Conservation (phyloP, 805 yeast genomes). For the Candida loeiensis region DNA sequence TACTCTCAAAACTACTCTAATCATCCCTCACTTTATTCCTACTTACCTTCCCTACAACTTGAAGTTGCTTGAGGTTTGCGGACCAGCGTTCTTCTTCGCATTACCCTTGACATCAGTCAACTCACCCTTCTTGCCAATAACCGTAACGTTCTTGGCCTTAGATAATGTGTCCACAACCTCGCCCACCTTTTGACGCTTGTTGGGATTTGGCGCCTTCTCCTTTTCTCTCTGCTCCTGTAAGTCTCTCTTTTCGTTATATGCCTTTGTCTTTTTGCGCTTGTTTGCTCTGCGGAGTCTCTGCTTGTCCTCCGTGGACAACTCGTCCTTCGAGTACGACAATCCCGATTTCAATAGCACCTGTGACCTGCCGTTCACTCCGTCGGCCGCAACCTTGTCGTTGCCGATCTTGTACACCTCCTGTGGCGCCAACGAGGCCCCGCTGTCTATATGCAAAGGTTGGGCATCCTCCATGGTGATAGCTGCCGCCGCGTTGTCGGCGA, state of each 20-base stretch:
- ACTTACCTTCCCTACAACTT: slow-evolving; percentile 17
- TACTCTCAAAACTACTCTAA: too few species aligned
- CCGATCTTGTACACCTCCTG: slow-evolving; percentile 78
- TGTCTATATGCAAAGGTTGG: slow-evolving; percentile 80
- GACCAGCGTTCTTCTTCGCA: slow-evolving; percentile 43
- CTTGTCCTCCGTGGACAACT: slow-evolving; percentile 78
- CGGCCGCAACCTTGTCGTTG: slow-evolving; percentile 33
- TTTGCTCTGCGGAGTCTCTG: slow-evolving; percentile 82
- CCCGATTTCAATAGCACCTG: slow-evolving; percentile 77
- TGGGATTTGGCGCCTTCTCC: slow-evolving; percentile 25
- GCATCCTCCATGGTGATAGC: slow-evolving; percentile 93
- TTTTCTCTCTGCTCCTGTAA: slow-evolving; percentile 24
- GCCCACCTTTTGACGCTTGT: slow-evolving; percentile 54
- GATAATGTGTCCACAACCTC: slow-evolving; percentile 67
- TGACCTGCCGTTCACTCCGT: slow-evolving; percentile 29
- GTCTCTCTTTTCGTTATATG: slow-evolving; percentile 36
- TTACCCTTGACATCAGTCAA: slow-evolving; percentile 72
- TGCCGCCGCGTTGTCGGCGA: slow-evolving; percentile 60
- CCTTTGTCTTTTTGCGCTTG: slow-evolving; percentile 74
- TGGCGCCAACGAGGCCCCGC: slow-evolving; percentile 80
- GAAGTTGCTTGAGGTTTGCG: slow-evolving; percentile 27
- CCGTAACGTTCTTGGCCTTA: slow-evolving; percentile 71
- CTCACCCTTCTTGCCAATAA: slow-evolving; percentile 73
- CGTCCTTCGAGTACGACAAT: slow-evolving; percentile 74
- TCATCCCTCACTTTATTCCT: background rate